Evolutionary conservation across 306 rosid species (phyloP), one percentile per base, ranked within the genome.

Genomic region (Comarum palustre): DNA sequence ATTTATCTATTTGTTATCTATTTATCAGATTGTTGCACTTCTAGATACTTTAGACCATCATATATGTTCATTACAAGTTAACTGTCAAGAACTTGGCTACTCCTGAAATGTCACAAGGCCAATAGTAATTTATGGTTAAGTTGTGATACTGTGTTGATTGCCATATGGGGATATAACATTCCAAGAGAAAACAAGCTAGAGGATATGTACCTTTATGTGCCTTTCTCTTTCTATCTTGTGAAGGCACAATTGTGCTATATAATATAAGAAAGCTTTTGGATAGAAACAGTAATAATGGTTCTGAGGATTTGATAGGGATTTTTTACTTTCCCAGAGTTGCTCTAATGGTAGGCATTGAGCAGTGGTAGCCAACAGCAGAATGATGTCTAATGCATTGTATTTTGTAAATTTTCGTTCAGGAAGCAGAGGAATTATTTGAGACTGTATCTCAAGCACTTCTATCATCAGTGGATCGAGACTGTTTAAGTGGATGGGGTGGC

Each of bases 401-500:
- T 41, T 16, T 71, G 77, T 65, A 8, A 67, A 68, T 84, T 50
- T 42, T 82, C 72, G 52, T 32, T 58, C 90, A 95, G 99, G 99
- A 91, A 86, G 68, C 97, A 5, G 99, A 95, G 85, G 99, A 91
- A 36, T 84, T 95, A 77, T 95, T 95, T 67, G 99, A 95, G 87
- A 86, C 92, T 75, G 78, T 95, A 79, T 91, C 99, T 50, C 99
- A 95, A 81, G 99, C 99, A 39, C 84, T 95, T 85, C 77, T 90
- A 60, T 90, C 99, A 43, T 95, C 99, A 0, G 99, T 95, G 25
- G 97, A 95, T 78, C 93, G 99, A n/a, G 99, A 95, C 83, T 91
- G 99, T 86, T 79, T 95, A 81, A 95, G 99, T 84, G 99, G 99
- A 73, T 95, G 99, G 99, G 97, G 97, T 74, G 99, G 99, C 48